Evolutionary conservation across 2,329 filamentous ascomycete genomes (phyloP), one percentile per base, ranked within the genome.

Genomic region (Fusarium hainanense): DNA sequence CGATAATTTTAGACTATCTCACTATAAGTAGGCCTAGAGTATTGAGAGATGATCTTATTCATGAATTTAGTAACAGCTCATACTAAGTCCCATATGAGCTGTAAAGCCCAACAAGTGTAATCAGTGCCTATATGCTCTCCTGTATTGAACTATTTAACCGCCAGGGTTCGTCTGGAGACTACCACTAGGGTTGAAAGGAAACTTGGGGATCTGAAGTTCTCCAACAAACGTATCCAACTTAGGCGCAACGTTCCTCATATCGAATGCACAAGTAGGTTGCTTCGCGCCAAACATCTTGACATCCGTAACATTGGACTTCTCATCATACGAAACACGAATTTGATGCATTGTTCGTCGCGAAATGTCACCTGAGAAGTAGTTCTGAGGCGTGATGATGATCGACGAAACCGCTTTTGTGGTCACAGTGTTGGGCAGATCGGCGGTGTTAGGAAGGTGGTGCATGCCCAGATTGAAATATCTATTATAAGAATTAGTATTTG

Each of bases 91-190:
- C 13, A 8, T 32, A 8, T 32, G 13, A 32, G 30, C 16, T 30
- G 28, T 14, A 30, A 28, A 21, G 21, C 21, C 4, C 27, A 28
- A 6, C 11, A 12, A 5, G 27, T 28, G 27, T 10, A 10, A 28
- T 11, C 11, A 28, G 27, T 28, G 27, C 27, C 27, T 28, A 6
- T 12, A 28, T 1, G 12, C 27, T 4, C 11, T 28, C 27, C 27
- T 28, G 4, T 28, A 12, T 4, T 21, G 21, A 21, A 21, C 21
- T 4, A 21, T 21, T 21, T 37, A 69, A 25, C 67, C 66, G 37
- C 67, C 67, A n/a, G 67, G 67, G 27, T 70, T 70, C 3, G 66
- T 70, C 42, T 70, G 67, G 6, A 70, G 50, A 23, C 66, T 70
- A 14, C 67, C 67, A 41, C 67, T 70, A 2, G 67, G 67, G 10